Base-by-base conservation (phyloP, 345 rosid genomes). In the Populus pruinosa region DNA sequence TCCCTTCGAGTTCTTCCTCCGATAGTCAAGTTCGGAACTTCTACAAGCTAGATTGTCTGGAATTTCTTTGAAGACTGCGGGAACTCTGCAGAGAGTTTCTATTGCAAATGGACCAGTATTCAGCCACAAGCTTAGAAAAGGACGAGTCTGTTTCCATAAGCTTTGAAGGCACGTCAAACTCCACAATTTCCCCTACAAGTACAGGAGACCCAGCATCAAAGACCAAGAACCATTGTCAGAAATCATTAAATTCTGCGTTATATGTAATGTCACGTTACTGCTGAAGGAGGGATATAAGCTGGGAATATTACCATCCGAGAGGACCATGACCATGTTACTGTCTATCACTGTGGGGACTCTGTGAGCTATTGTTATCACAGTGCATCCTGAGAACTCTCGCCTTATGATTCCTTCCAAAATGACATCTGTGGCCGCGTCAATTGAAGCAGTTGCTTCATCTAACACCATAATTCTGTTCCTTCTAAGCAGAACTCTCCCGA, bases 361-460 rank as follows among this genome's bases (percentile, higher is more conserved):
- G 18, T 71, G 80, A 71, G 80, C 80, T 14, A 77, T 80, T 6
- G 84, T 81, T 23, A 81, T 77, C 8, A 81, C 78, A 14, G 84
- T 77, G 55, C 84, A 62, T 62, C 69, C 36, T 5, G 67, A 39
- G 59, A 81, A 81, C 68, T 77, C 84, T 73, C 39, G 67, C 49
- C 81, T 56, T 33, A 81, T 81, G 53, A 74, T 77, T 41, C 75
- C 77, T 41, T 81, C 81, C 5, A 81, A 59, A 27, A 77, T 73
- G 21, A 71, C 71, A 47, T 81, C 84, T n/a, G 84, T 81, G 20
- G 84, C 80, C 17, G 79, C 67, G 70, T 81, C 81, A 62, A 81
- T 81, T 5, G 84, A 81, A 8, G 84, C 81, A 41, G 81, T 81
- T 35, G 84, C 84, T 69, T 81, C 84, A 62, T 81, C 84, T 6